These are phyloP conservation scores for Kuraishia floccosa DNA, from an alignment of 805 yeast species.

Conservation along the genomic window DNA sequence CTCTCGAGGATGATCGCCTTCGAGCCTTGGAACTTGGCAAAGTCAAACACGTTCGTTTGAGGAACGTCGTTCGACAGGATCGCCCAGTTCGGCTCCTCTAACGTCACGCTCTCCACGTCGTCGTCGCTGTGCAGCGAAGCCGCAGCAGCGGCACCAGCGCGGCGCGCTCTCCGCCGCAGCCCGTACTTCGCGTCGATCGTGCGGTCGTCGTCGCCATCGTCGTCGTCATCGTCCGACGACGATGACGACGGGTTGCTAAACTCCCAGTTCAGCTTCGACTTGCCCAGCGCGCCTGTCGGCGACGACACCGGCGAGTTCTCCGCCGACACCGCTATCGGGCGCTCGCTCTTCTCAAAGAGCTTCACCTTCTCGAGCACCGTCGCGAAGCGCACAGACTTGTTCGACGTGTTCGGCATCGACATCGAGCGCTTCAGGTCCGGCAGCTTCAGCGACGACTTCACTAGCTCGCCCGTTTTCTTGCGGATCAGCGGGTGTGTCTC, in stretches of 20 bases:
- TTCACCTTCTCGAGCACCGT: conserved; percentile 48
- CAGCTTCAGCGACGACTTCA: conserved; percentile 36
- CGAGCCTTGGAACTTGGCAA: conserved; percentile 17
- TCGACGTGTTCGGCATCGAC: conserved; percentile 37
- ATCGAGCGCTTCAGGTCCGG: conserved; percentile 24
- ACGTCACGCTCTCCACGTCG: neutral
- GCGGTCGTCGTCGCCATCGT: no score
- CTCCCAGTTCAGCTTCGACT: conserved; percentile 3
- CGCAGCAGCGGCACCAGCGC: no score
- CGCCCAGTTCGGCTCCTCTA: conserved; percentile 14
- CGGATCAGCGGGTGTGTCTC: conserved; percentile 19
- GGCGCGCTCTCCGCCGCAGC: no score
- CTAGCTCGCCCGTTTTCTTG: conserved; percentile 41
- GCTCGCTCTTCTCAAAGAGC: conserved; percentile 48
- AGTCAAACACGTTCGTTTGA: conserved; percentile 13
- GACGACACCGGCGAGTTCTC: conserved; percentile 35
- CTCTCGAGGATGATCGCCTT: conserved; percentile 21
- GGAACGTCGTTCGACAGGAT: conserved; percentile 19
- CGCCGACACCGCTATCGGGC: conserved; percentile 53
- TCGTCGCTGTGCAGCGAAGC: no score
- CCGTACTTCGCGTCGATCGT: no score
- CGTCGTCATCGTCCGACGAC: no score
- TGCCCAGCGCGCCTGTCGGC: conserved; percentile 6
- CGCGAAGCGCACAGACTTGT: conserved; percentile 58
- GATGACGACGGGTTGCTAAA: conserved; percentile 9